Evolutionary conservation across 2,329 filamentous ascomycete species (phyloP).

Genomic region (Ascochyta fabae): DNA sequence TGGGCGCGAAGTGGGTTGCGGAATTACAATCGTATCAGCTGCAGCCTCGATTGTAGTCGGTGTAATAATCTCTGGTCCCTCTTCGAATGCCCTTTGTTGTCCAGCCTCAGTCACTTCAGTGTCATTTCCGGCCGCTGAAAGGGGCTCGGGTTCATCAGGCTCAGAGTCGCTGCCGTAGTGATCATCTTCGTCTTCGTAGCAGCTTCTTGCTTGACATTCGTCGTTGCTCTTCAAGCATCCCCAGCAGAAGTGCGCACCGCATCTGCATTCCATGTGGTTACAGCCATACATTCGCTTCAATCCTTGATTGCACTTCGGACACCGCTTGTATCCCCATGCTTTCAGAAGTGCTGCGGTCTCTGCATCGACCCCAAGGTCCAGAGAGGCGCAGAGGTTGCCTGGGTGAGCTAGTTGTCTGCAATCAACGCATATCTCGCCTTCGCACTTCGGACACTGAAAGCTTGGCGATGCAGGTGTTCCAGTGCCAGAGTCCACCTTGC

Average conservation of each 20-base stretch:
- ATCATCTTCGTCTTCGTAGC: slow-evolving; percentile 28
- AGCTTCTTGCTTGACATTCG: slow-evolving; percentile 34
- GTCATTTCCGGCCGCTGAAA: not conserved
- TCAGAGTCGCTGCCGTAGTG: slow-evolving; percentile 34
- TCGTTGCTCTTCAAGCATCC: slow-evolving; percentile 48
- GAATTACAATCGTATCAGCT: not conserved
- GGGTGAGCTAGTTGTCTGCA: slow-evolving; percentile 55
- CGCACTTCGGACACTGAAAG: slow-evolving; percentile 55
- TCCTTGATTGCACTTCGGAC: slow-evolving; percentile 58
- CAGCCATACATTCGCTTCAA: slow-evolving; percentile 59
- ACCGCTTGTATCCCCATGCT: slow-evolving; percentile 57
- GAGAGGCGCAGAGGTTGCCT: slow-evolving; percentile 43
- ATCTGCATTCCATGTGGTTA: slow-evolving; percentile 56
- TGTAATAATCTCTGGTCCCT: not conserved
- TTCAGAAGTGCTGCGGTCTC: slow-evolving; percentile 49
- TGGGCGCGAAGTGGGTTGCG: slow-evolving; percentile 10
- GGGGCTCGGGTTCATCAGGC: slow-evolving; percentile 28
- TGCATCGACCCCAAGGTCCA: slow-evolving; percentile 43
- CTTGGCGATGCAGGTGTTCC: slow-evolving; percentile 29
- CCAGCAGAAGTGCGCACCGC: slow-evolving; percentile 61
- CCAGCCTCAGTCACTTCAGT: not conserved
- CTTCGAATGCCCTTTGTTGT: not conserved
- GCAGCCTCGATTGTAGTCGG: not conserved
- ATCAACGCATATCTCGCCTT: slow-evolving; percentile 50
- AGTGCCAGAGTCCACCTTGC: slow-evolving; percentile 34